Percentiles rank a stretch among this genome's conserved stretches.
phyloP scores from a whole-genome alignment of 2,329 filamentous ascomycete species.

The Myrmaecium sp. region DNA sequence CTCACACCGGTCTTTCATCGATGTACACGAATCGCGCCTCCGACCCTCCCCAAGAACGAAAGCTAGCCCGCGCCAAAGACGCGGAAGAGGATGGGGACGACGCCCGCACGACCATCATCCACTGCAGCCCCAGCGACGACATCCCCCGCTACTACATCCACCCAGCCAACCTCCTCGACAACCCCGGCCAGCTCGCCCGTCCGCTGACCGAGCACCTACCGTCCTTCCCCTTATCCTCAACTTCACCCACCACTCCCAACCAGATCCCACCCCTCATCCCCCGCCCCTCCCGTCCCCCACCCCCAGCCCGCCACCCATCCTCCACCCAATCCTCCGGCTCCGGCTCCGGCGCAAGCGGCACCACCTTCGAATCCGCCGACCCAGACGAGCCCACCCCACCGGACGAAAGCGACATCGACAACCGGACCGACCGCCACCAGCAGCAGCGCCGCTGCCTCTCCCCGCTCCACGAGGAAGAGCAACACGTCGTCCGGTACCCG shows the following conservation, averaged over 20 bases:
- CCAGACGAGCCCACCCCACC: slow-evolving; percentile 30
- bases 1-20: too few species aligned
- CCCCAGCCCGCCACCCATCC: slow-evolving; percentile 1
- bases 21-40: too few species aligned
- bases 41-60: too few species aligned
- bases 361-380: slow-evolving; percentile 29
- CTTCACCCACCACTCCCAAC: slow-evolving; percentile 1
- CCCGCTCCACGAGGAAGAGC: slow-evolving; percentile 24
- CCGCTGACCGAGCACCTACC: slow-evolving; percentile 2
- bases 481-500: slow-evolving; percentile 23
- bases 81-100: too few species aligned
- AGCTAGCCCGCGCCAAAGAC: too few species aligned
- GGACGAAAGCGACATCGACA: slow-evolving; percentile 24
- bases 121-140: not conserved
- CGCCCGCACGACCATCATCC: too few species aligned
- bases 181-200: not conserved
- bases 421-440: slow-evolving; percentile 3
- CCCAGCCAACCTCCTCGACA: slow-evolving; percentile 2
- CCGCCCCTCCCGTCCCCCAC: slow-evolving; percentile 7
- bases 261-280: slow-evolving; percentile 4
- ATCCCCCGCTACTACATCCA: slow-evolving; percentile 20
- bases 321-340: slow-evolving; percentile 1
- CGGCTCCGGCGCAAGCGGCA: slow-evolving; percentile 13
- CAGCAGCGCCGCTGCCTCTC: slow-evolving; percentile 15
- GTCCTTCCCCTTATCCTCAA: slow-evolving; percentile 5